These are phyloP conservation scores for Myxozyma kluyveri DNA, from an alignment of 805 yeast genomes.

Conservation along the genomic window DNA sequence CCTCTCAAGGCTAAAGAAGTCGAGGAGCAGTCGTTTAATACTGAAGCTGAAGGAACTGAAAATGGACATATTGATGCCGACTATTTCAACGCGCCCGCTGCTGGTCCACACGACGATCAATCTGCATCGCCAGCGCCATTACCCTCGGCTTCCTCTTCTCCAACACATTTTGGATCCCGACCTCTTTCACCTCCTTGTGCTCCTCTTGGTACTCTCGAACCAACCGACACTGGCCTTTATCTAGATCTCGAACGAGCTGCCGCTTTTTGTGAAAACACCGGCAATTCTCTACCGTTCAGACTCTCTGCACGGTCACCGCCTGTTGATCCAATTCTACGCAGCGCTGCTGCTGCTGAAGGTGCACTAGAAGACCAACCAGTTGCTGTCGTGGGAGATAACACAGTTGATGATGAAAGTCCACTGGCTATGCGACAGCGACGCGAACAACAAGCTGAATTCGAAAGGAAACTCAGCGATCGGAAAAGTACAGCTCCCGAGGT, in stretches of 20 bases:
- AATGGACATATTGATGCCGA: not conserved
- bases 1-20: no score
- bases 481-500: not conserved
- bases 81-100: not conserved
- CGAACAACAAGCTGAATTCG: constrained; percentile 6
- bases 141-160: not conserved
- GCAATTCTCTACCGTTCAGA: constrained; percentile 6
- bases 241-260: constrained; percentile 18
- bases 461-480: no score
- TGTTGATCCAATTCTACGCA: not conserved
- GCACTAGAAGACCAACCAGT: constrained; percentile 6
- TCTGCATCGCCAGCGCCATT: not conserved
- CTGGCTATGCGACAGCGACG: constrained; percentile 4
- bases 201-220: constrained; percentile 25
- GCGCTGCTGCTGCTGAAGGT: constrained; percentile 4
- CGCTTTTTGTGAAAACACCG: not conserved
- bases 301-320: not conserved
- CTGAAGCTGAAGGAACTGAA: not conserved
- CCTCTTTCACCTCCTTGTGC: constrained; percentile 2
- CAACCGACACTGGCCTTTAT: constrained; percentile 15
- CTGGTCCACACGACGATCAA: no score
- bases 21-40: no score
- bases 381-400: not conserved
- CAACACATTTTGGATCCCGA: constrained; percentile 2
- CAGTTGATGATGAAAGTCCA: constrained; percentile 16